Conservation (phyloP, 345 rosid species). For the Alliaria petiolata region DNA sequence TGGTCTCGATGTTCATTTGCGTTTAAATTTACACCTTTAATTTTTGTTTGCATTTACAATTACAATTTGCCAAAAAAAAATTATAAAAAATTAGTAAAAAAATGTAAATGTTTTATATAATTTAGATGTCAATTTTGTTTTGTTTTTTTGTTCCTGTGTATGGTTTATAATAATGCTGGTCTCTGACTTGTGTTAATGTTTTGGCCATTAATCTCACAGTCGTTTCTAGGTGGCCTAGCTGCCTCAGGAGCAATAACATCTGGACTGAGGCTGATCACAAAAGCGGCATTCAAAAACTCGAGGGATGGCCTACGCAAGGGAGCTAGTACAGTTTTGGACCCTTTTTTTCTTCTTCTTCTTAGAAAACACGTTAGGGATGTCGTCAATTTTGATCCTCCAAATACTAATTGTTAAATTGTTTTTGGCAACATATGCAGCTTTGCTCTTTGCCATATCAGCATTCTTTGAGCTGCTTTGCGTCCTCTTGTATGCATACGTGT, state of each 20-base stretch:
- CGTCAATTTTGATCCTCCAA: no score
- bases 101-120: no score
- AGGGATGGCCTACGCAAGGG: slow-evolving; percentile 75
- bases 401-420: neutral
- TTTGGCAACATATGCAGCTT: slow-evolving; percentile 35
- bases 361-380: neutral
- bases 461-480: slow-evolving; percentile 53
- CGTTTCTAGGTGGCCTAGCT: slow-evolving; percentile 74
- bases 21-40: neutral
- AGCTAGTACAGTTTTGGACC: slow-evolving; percentile 41
- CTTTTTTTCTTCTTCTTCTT: neutral
- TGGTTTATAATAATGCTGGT: neutral
- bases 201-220: slow-evolving; percentile 33
- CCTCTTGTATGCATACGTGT: slow-evolving; percentile 48
- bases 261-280: slow-evolving; percentile 58
- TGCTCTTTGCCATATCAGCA: slow-evolving; percentile 57
- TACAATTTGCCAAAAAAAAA: no score
- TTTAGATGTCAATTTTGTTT: neutral
- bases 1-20: neutral
- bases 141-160: neutral
- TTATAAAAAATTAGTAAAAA: no score
- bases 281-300: slow-evolving; percentile 56
- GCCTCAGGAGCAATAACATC: slow-evolving; percentile 81
- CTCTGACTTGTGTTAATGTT: neutral
- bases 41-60: no score